These are phyloP conservation scores for Solanum rostratum DNA, from an alignment of 257 asterid genomes.

Conservation along the genomic window DNA sequence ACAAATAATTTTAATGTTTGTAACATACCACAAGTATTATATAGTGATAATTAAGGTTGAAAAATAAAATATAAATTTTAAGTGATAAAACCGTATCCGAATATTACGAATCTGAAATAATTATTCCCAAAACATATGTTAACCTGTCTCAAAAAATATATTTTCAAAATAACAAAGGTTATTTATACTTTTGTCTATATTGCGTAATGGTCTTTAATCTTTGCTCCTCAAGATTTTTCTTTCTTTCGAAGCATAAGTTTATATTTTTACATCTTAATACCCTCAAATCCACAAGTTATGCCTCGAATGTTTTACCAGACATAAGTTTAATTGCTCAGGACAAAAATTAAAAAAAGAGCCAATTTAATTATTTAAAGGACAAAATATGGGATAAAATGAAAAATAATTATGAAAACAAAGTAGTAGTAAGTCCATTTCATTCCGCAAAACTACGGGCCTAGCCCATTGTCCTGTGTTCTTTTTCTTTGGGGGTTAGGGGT, in stretches of 20 bases:
- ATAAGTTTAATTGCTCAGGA: too few species aligned
- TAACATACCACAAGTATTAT: neutral
- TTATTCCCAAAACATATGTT: neutral
- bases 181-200: too few species aligned
- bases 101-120: neutral
- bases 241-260: accelerated
- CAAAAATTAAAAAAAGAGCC: too few species aligned
- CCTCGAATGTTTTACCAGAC: too few species aligned
- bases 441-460: neutral
- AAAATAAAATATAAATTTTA: neutral
- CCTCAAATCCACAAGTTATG: too few species aligned
- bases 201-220: too few species aligned
- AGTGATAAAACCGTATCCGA: neutral
- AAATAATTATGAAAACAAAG: neutral
- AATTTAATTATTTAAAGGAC: neutral
- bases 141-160: neutral
- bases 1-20: neutral
- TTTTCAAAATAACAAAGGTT: neutral
- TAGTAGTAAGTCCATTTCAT: neutral
- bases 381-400: neutral
- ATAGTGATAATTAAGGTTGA: neutral
- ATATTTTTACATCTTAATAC: neutral
- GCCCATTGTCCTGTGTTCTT: neutral
- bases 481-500: too few species aligned
- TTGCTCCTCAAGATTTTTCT: too few species aligned